Percentiles rank a stretch among this genome's conserved stretches.
These are phyloP conservation scores for Colletotrichum caudatum DNA, from an alignment of 2,329 filamentous ascomycete genomes.

Conservation along the genomic window DNA sequence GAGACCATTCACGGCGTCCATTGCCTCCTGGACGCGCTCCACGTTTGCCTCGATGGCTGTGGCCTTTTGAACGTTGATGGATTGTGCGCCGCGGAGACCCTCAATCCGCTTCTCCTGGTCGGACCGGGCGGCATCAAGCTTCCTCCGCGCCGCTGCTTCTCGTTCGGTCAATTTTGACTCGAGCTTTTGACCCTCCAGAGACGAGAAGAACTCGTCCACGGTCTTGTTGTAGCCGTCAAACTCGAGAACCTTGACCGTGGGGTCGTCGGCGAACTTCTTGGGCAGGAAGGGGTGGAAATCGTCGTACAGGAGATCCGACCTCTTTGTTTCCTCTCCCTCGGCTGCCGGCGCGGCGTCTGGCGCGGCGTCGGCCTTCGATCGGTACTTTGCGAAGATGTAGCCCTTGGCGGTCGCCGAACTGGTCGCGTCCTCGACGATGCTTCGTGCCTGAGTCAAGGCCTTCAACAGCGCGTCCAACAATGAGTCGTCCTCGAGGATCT, in stretches of 20 bases:
- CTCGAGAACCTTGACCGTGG: conserved; percentile 75
- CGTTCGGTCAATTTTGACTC: conserved; percentile 85
- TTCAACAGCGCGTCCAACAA: conserved; percentile 75
- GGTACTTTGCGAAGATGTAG: conserved; percentile 86
- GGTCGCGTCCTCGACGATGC: conserved; percentile 76
- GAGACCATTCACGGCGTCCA: conserved; percentile 92
- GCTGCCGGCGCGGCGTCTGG: conserved; percentile 44
- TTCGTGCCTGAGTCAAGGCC: conserved; percentile 77
- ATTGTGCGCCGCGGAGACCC: conserved; percentile 83
- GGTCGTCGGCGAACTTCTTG: conserved; percentile 78
- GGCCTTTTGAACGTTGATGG: conserved; percentile 87
- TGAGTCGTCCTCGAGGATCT: conserved; percentile 75
- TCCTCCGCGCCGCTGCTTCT: conserved; percentile 83
- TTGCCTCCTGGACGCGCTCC: conserved; percentile 91
- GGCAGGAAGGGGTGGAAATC: conserved; percentile 96
- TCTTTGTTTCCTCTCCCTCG: conserved; percentile 53
- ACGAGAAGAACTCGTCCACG: conserved; percentile 97
- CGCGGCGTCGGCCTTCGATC: conserved; percentile 45
- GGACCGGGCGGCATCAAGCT: conserved; percentile 83
- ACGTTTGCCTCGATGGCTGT: conserved; percentile 91
- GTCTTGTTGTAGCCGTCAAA: conserved; percentile 91
- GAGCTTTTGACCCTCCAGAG: conserved; percentile 91
- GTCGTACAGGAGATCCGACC: conserved; percentile 78
- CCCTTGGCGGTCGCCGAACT: conserved; percentile 76
- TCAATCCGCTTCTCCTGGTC: conserved; percentile 90